Base-by-base conservation (phyloP, 768 basidiomycete genomes). In the Phaeotremella fagi region DNA sequence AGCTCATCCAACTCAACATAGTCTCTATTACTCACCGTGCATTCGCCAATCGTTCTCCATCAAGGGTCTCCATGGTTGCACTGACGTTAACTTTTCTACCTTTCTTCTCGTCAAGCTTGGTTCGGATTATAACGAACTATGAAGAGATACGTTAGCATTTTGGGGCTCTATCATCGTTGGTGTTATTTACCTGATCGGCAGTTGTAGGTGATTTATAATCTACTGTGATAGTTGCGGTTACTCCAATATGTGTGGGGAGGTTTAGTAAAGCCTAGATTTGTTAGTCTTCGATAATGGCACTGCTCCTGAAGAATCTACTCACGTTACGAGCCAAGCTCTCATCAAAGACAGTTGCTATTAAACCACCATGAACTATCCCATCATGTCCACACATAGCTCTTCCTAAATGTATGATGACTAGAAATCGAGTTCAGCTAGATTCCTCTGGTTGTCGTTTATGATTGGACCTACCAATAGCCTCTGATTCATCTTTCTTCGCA, bases 321-420 rank as follows among this genome's bases (percentile, higher is more conserved):
- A 92, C 92, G 63, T 83, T 86, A 55, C 94, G 77, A 0, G 50
- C 85, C 37, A 95, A 69, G 15, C 79, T 78, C 78, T 99, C 94
- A 59, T 99, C 94, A 50, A 95, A 71, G 16, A 98, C 73, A 1
- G 90, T 95, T 33, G 91, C 90, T 18, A 98, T 78, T 54, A 98
- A 65, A 1, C 94, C 94, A 0, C 94, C 94, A 63, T 99, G 94
- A 2, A 97, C 77, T 56, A 99, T 90, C 0, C 94, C 94, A 74
- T 94, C 90, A 58, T 94, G 75, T 2, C 77, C 92, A 67, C 94
- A 98, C 47, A 98, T 57, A 1, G 85, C 87, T 36, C 87, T 76
- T 1, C 94, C 94, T 1, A 95, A 78, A 64, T 97, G 94, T 1
- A 91, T 50, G 54, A 95, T 77, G 4, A 83, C 78, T 65, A 35